Evolutionary conservation across 331 rosid species (phyloP).

Genomic region (Stylosanthes scabra): DNA sequence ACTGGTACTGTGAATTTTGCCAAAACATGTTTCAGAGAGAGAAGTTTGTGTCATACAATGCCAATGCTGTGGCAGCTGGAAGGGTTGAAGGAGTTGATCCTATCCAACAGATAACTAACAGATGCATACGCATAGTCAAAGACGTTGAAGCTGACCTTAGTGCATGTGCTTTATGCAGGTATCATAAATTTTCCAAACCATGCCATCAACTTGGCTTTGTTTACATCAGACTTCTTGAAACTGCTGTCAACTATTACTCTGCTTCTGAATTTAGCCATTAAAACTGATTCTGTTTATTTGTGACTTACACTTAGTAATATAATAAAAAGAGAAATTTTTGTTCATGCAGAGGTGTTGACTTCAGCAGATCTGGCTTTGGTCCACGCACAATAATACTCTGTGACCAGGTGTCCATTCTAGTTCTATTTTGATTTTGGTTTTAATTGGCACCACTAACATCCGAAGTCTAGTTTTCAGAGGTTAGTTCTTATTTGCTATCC

Average conservation of each 20-base stretch:
- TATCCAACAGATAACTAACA: constrained; percentile 76
- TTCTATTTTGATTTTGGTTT: constrained; percentile 17
- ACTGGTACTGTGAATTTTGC: constrained; percentile 97
- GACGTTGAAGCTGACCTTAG: constrained; percentile 84
- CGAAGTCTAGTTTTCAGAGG: background rate
- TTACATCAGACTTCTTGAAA: constrained; percentile 5
- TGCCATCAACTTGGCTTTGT: constrained; percentile 22
- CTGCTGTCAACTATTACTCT: constrained; percentile 3
- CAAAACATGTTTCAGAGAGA: constrained; percentile 90
- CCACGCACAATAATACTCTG: constrained; percentile 94
- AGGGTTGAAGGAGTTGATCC: constrained; percentile 94
- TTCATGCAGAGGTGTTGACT: constrained; percentile 74
- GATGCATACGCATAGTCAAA: constrained; percentile 95
- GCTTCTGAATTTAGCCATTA: constrained; percentile 16
- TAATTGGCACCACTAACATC: constrained; percentile 11
- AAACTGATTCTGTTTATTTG: constrained; percentile 16
- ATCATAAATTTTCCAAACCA: constrained; percentile 20
- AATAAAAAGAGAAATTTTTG: constrained; percentile 30
- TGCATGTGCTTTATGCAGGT: constrained; percentile 96
- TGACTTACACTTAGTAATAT: constrained; percentile 20
- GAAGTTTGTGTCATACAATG: constrained; percentile 78
- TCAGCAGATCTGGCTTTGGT: constrained; percentile 97
- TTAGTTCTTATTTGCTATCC: background rate
- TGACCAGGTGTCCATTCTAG: constrained; percentile 69
- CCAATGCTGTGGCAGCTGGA: constrained; percentile 95